These are phyloP conservation scores for Rhizopogon vesiculosus DNA, from an alignment of 768 basidiomycete genomes.

Conservation along the genomic window DNA sequence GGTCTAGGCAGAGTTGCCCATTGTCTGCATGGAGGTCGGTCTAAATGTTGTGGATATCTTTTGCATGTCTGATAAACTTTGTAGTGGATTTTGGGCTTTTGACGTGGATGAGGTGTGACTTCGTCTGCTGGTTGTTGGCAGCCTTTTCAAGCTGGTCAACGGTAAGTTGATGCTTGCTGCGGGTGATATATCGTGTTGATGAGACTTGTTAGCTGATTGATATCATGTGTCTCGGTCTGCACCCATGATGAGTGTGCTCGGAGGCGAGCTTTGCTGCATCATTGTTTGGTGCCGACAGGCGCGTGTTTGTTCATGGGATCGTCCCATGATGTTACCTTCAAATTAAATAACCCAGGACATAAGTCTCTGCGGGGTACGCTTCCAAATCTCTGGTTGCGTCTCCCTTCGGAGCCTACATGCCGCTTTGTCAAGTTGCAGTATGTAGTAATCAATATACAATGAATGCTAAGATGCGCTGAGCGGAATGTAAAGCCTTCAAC, in stretches of 20 bases:
- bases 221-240: not conserved
- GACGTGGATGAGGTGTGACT: not conserved
- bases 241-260: not conserved
- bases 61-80: not conserved
- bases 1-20: not conserved
- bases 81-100: not conserved
- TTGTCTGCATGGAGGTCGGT: not conserved
- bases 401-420: conserved; percentile 25
- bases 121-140: not conserved
- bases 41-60: not conserved
- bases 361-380: conserved; percentile 19
- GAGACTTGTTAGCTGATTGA: not conserved
- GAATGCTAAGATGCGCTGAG: not conserved
- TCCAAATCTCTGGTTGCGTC: not conserved
- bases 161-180: not conserved
- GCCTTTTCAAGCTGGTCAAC: not conserved
- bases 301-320: not conserved
- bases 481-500: too few species aligned
- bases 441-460: conserved; percentile 17
- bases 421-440: conserved; percentile 27
- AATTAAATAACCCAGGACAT: conserved; percentile 35
- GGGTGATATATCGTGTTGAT: not conserved
- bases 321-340: conserved; percentile 12
- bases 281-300: not conserved
- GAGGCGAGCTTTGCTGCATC: not conserved